Conservation (phyloP, 768 basidiomycete species). For the Naganishia kalamii region DNA sequence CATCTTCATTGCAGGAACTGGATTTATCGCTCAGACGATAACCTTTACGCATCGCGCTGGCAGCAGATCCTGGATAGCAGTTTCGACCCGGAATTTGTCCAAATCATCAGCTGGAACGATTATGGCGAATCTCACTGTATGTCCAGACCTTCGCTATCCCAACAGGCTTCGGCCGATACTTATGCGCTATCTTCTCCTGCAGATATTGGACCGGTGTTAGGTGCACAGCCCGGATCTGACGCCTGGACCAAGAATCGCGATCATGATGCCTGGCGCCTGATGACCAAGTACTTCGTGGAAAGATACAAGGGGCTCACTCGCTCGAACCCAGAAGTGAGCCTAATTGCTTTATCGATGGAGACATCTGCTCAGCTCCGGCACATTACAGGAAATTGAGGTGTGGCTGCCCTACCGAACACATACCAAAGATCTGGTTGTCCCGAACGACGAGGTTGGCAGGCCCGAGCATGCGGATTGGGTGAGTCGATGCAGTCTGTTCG, state of each 20-base stretch:
- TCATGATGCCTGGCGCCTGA: conserved; percentile 38
- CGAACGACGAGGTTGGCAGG: conserved; percentile 31
- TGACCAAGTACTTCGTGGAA: conserved; percentile 35
- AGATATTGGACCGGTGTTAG: conserved; percentile 41
- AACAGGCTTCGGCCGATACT: not conserved
- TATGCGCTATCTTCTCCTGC: not conserved
- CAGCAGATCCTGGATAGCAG: conserved; percentile 28
- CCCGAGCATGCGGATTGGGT: conserved; percentile 42
- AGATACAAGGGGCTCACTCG: conserved; percentile 29
- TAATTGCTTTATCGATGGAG: not conserved
- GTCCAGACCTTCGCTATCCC: not conserved
- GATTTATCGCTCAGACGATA: conserved; percentile 46
- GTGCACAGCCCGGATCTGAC: conserved; percentile 45
- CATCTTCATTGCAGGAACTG: conserved; percentile 33
- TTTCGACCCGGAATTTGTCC: conserved; percentile 40
- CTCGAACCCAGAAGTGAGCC: not conserved
- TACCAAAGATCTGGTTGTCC: conserved; percentile 24
- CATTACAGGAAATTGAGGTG: conserved; percentile 17
- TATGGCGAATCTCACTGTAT: conserved; percentile 41
- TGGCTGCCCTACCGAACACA: conserved; percentile 40
- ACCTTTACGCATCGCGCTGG: conserved; percentile 41
- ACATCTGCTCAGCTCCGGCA: not conserved
- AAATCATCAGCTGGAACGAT: conserved; percentile 47
- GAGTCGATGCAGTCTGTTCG: conserved; percentile 6
- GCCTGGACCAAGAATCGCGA: conserved; percentile 41